Evolutionary conservation across 2,329 filamentous ascomycete species (phyloP), one percentile per base, ranked within the genome.

Genomic region (Ramichloridium luteum): DNA sequence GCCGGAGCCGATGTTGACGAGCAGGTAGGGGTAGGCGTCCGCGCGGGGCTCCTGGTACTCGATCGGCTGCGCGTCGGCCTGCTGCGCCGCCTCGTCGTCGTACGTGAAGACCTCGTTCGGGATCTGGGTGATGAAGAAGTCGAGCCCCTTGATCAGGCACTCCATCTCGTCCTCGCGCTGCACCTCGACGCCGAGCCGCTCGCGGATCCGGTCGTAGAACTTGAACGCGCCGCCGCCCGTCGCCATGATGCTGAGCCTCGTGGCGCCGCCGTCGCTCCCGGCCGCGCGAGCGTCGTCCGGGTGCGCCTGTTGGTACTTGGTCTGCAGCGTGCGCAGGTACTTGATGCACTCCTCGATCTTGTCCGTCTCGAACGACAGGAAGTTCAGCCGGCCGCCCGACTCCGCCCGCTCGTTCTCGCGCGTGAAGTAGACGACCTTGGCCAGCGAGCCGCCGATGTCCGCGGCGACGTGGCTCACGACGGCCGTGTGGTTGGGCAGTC

Each of bases 41-140:
- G 75, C 66, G 27, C 68, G 67, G 1, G 84, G 75, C 38, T 78
- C 73, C 50, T 83, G 74, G 53, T 93, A 96, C 50, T 81, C 72
- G 80, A 94, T 93, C n/a, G 20, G 8, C n/a, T n/a, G n/a, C n/a
- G n/a, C n/a, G n/a, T n/a, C n/a, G 4, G 86, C 85, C 47, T 51
- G 48, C 9, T 90, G 78, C 18, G 56, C 50, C 36, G 62, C 46
- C 10, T 73, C 72, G 55, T 93, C 88, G 53, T 80, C 86, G 59
- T 96, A 96, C 13, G 85, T 94, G 53, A 98, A 98, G 33, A 98
- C 88, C 60, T 98, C 90, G 46, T 80, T 76, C 13, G 90, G 90
- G 37, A 98, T 96, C 55, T 96, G 86, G 43, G 84, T 93, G 53
- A 96, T 96, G 67, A 98, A 96, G 63, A 96, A 98, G 56, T 98